Conservation (phyloP, 2,329 filamentous ascomycete genomes). For the Sclerotinia minor region DNA sequence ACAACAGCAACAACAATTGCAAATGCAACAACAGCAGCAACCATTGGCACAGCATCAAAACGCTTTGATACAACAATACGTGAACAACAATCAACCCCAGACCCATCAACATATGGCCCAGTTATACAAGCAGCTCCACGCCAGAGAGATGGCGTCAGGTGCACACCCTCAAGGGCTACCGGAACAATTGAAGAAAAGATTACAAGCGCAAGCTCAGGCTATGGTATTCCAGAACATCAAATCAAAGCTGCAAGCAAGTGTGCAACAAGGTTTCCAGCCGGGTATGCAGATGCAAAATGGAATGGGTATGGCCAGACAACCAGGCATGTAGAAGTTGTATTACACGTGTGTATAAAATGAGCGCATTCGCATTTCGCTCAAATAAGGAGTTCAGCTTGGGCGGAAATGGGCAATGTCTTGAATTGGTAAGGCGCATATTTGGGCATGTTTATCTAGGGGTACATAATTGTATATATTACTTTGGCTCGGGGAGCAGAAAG, state of each 20-base stretch:
- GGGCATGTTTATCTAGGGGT: neutral
- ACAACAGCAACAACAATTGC: neutral
- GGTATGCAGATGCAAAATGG: slow-evolving; percentile 39
- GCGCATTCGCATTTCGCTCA: neutral
- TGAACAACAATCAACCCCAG: neutral
- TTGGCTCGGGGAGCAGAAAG: slow-evolving; percentile 4
- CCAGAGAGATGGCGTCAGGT: neutral
- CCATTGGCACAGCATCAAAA: neutral
- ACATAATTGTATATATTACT: slow-evolving; percentile 7
- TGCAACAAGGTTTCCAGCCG: slow-evolving; percentile 29
- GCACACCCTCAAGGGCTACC: slow-evolving; percentile 13
- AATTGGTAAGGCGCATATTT: slow-evolving; percentile 8
- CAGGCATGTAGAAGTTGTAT: slow-evolving; percentile 22
- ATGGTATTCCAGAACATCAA: slow-evolving; percentile 2
- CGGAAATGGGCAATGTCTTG: slow-evolving; percentile 7
- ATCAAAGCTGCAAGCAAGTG: slow-evolving; percentile 12
- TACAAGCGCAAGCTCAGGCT: neutral
- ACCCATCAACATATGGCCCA: slow-evolving; percentile 1
- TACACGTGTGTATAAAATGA: neutral
- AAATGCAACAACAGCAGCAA: slow-evolving; percentile 16
- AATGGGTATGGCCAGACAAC: slow-evolving; percentile 35
- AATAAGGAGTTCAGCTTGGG: neutral
- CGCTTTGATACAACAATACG: slow-evolving; percentile 8
- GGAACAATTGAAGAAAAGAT: neutral
- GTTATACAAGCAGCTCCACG: slow-evolving; percentile 3